phyloP scores from a whole-genome alignment of 768 basidiomycete species.

The Galerina sulciceps region DNA sequence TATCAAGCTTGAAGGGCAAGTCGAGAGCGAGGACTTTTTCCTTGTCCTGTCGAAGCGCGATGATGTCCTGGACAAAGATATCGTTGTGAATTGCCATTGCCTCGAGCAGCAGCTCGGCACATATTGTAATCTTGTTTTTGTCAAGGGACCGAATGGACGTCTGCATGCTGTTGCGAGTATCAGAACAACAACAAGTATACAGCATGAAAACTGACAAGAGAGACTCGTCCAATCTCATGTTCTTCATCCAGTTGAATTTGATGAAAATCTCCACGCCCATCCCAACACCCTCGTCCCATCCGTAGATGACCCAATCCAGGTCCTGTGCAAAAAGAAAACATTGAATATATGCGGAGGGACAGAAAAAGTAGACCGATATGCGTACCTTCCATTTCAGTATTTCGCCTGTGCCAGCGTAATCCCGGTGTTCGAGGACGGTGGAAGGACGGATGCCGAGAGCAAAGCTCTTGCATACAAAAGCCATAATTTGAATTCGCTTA shows the following conservation, averaged over 20 bases:
- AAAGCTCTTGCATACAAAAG: neutral
- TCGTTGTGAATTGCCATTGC: neutral
- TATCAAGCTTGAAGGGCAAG: neutral
- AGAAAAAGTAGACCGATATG: neutral
- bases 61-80: neutral
- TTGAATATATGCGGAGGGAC: neutral
- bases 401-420: neutral
- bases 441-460: neutral
- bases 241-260: neutral
- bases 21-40: neutral
- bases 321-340: neutral
- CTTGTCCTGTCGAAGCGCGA: neutral
- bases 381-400: neutral
- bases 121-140: neutral
- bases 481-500: neutral
- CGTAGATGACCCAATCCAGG: neutral
- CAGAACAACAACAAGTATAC: neutral
- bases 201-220: neutral
- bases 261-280: neutral
- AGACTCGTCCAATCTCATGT: neutral
- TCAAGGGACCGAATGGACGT: neutral
- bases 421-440: neutral
- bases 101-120: neutral
- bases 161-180: neutral
- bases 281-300: neutral